Conservation (phyloP, 2,329 filamentous ascomycete species). For the Coniochaeta pulveracea region DNA sequence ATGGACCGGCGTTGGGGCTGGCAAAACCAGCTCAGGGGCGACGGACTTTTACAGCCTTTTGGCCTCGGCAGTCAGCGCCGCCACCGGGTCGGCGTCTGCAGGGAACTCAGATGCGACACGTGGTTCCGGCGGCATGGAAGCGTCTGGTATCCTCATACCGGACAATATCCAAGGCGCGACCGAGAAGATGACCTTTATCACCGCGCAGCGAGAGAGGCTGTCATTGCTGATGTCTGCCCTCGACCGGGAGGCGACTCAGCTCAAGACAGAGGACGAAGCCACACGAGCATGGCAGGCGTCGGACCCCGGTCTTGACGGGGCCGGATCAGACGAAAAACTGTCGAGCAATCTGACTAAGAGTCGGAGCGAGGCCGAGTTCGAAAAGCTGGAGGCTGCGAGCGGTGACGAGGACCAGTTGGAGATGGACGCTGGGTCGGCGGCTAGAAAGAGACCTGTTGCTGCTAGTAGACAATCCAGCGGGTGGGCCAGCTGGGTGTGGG, state of each 20-base stretch:
- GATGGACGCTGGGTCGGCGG: conserved; percentile 16
- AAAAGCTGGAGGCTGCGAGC: conserved; percentile 73
- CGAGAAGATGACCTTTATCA: conserved; percentile 65
- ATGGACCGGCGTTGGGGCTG: conserved; percentile 27
- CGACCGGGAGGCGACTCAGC: conserved; percentile 62
- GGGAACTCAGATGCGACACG: neutral
- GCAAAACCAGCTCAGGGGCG: conserved; percentile 6
- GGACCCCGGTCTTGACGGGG: conserved; percentile 6
- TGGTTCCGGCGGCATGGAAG: conserved; percentile 11
- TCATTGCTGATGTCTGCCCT: conserved; percentile 64
- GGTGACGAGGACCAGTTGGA: conserved; percentile 38
- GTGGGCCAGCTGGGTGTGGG: conserved; percentile 41
- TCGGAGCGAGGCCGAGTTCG: conserved; percentile 79
- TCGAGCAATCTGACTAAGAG: conserved; percentile 53
- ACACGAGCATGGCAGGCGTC: too few relatives aligned
- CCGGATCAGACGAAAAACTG: neutral
- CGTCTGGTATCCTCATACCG: conserved; percentile 48
- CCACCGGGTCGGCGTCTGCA: conserved; percentile 30
- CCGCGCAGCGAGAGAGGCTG: conserved; percentile 68
- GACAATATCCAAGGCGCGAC: conserved; percentile 49
- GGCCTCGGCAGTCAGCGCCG: conserved; percentile 59
- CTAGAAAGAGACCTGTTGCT: conserved; percentile 9
- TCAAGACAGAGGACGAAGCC: conserved; percentile 29
- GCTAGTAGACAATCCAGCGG: conserved; percentile 17
- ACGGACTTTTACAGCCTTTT: conserved; percentile 70